Evolutionary conservation across 148 eudicot genomes (phyloP), one percentile per base, ranked within the genome.

Genomic region (Rhododendron mucronatum): DNA sequence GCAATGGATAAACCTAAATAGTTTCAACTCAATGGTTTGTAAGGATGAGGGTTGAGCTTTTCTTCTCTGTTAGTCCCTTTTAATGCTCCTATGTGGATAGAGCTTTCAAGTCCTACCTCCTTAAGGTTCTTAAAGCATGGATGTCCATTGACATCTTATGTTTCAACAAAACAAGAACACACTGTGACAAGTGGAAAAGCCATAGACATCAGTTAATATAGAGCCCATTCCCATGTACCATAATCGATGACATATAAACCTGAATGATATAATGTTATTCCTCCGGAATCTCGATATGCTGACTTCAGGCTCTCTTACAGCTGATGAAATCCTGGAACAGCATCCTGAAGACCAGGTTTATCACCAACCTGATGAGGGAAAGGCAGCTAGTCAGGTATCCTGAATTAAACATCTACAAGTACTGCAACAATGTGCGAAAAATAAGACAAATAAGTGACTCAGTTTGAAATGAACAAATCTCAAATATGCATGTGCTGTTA

Each of bases 371-470:
- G 88, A 88, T 73, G 90, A 91, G 79, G 78, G 44, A n/a, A 87
- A 78, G 83, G 91, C 92, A 75, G 86, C 63, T 76, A 73, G 41
- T 41, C 85, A 91, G 94, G 97, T 93, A 89, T 16, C 84, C 63
- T 18, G 83, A 78, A 65, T 53, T 35, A 47, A 30, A 30, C 41
- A 50, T 74, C 5, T 16, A 13, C 33, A 51, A 67, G 21, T 33
- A 81, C 39, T 76, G 82, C 61, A 26, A 18, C 20, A n/a, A 50
- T 50, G 44, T 53, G 20, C 7, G 16, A 51, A 33, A 20, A 53
- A 18, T 55, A 35, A 81, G 16, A 50, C 10, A 55, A 9, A 37
- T 57, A 28, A 2, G 30, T 51, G 69, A 35, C 69, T 55, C 26
- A 47, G 7, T 28, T 4, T 50, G 37, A 51, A 51, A 80, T 80